phyloP scores from a whole-genome alignment of 805 yeast species.

The Ogataea pilisensis region DNA sequence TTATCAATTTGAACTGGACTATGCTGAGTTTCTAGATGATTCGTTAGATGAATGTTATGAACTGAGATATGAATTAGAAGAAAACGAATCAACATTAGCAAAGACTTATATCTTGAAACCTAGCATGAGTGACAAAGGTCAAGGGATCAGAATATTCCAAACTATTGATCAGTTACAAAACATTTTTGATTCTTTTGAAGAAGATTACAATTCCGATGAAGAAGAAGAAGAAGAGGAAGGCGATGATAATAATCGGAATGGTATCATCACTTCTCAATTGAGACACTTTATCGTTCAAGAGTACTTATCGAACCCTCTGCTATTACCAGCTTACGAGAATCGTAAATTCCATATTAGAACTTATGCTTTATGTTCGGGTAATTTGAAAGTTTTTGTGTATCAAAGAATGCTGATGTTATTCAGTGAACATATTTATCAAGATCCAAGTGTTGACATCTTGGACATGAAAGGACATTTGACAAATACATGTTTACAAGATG shows the following conservation, averaged over 20 bases:
- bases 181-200: constrained; percentile 84
- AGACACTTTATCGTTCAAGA: constrained; percentile 90
- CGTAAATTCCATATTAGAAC: constrained; percentile 88
- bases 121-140: constrained; percentile 95
- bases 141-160: constrained; percentile 82
- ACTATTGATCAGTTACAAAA: constrained; percentile 75
- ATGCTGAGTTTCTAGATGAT: constrained; percentile 94
- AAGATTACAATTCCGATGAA: constrained; percentile 52
- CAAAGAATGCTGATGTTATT: constrained; percentile 77
- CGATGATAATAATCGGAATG: constrained; percentile 39
- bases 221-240: constrained; percentile 51
- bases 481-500: constrained; percentile 81
- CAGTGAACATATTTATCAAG: constrained; percentile 51
- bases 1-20: constrained; percentile 81
- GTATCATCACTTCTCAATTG: constrained; percentile 78
- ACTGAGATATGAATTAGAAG: constrained; percentile 69
- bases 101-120: constrained; percentile 90
- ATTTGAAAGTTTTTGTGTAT: constrained; percentile 74
- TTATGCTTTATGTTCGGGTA: constrained; percentile 74
- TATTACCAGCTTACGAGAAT: constrained; percentile 53
- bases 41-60: constrained; percentile 91
- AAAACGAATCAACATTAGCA: constrained; percentile 31
- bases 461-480: constrained; percentile 78
- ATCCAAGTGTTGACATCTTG: constrained; percentile 33
- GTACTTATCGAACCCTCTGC: constrained; percentile 65